A percentile compares a stretch with the other conserved stretches of the same genome.
These are phyloP conservation scores for Mollisiaceae sp. DNA, from an alignment of 2,329 filamentous ascomycete species.

Conservation along the genomic window DNA sequence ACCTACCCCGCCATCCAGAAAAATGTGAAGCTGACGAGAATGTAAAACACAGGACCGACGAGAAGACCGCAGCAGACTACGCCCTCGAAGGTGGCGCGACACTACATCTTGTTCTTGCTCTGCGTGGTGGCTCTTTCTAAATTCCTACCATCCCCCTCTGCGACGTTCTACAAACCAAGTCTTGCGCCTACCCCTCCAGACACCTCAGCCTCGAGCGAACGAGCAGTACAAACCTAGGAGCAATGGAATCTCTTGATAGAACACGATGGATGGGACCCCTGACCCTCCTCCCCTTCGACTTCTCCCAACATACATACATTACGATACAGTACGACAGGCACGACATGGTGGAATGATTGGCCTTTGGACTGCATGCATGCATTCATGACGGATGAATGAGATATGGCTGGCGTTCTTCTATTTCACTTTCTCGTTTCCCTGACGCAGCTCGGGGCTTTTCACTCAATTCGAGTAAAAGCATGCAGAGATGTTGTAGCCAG, in stretches of 20 bases:
- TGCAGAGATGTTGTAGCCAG: background rate
- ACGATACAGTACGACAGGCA: background rate
- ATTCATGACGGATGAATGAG: constrained; percentile 11
- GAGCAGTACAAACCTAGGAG: background rate
- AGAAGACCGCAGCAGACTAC: constrained; percentile 92
- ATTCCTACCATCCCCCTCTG: background rate
- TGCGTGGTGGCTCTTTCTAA: constrained; percentile 70
- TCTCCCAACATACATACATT: background rate
- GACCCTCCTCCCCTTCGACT: background rate
- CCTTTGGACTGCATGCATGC: constrained; percentile 4
- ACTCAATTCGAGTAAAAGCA: background rate
- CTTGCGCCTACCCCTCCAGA: background rate
- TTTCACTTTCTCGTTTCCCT: background rate
- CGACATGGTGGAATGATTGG: constrained; percentile 1
- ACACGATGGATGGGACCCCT: background rate
- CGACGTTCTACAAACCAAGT: background rate
- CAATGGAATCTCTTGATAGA: background rate
- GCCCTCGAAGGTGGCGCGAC: constrained; percentile 90
- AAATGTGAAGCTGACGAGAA: constrained; percentile 10
- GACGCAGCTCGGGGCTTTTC: background rate
- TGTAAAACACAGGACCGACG: constrained; percentile 73
- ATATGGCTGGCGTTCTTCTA: constrained; percentile 17
- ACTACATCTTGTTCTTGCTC: constrained; percentile 91
- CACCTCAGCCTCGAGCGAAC: background rate
- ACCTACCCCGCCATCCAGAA: constrained; percentile 22